Base-by-base conservation (phyloP, 2,329 filamentous ascomycete genomes). In the Tetracladium maxilliforme region DNA sequence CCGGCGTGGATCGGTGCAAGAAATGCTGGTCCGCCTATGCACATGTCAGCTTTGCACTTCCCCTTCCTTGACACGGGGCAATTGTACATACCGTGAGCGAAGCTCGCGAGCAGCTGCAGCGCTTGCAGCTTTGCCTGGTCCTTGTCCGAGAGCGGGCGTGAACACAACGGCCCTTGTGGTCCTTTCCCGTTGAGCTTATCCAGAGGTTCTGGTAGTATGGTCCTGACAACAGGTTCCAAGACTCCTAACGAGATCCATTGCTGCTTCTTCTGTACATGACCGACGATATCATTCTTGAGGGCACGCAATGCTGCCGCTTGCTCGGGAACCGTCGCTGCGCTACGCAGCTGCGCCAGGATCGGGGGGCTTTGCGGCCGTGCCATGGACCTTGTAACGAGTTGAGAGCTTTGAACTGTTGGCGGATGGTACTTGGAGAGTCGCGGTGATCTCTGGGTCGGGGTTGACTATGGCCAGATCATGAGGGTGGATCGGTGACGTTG, bases 211-310 rank as follows among this genome's bases (percentile, higher is more conserved):
- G 25, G 38, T 41, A 12, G 23, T 15, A 77, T 48, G 25, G 69
- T 48, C 18, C 58, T 55, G 15, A 69, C 58, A 24, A 80, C 54
- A 17, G 66, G 63, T 26, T 69, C 63, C 23, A 90, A 51, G 15
- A 81, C 59, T 11, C 86, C 86, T 27, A 69, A 55, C 30, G 59
- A 60, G 20, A 94, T 63, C 59, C 76, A 86, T 29, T 70, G 52
- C 50, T 87, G 77, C 52, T 98, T 98, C 47, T 76, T 75, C 48
- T 87, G 74, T 17, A 78, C 65, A 49, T 95, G 83, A 14, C 90
- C 90, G 31, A 93, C 72, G 23, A 92, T 66, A 34, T 90, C 79
- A 49, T 93, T 90, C 57, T 93, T 95, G 16, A 98, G 56, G 21
- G 62, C 59, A 35, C 74, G 70, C 22, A 94, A 61, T 24, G 73